Base-by-base conservation (phyloP, 2,329 filamentous ascomycete species). In the Xylariales sp. region DNA sequence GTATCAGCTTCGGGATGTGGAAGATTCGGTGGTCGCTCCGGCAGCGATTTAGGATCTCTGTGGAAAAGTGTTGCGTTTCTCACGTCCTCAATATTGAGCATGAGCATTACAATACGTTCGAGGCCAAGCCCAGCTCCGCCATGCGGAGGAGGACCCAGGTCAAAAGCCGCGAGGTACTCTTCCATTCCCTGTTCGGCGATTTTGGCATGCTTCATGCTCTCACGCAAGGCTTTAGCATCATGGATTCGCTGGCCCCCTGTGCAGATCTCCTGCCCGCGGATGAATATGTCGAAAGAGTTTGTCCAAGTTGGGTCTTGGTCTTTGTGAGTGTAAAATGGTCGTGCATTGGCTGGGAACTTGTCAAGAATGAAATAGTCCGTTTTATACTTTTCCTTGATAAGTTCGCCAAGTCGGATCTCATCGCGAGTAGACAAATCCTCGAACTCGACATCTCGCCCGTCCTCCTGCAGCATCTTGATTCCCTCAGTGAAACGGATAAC, bases 341-440 rank as follows among this genome's bases (percentile, higher is more conserved):
- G 37, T 11, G 41, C 41, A 18, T 43, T 43, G 28, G 41, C 33
- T 1, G 90, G 90, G 68, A 96, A 96, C 56, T 94, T 95, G 72
- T 96, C 90, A 28, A 96, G 74, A 45, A 96, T 84, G 62, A 93
- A 96, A 66, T 94, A 95, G 53, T 96, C 90, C 1, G 90, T 94
- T 39, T 78, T 72, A 54, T 85, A 93, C 65, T 90, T 89, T 56
- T 94, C 79, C 63, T 86, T 91, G 53, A 96, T 80, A 13, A 96
- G 68, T 54, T 87, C 72, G 8, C 91, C 90, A 1, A 96, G 75
- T 12, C 86, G 81, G 17, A 94, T 90, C 65, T 96, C 90, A 42
- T 93, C 88, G 15, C 85, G 75, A 0, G 90, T 96, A 31, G 81
- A 81, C 17, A 96, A 69, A 57, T 96, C 90, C 55, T 95, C 88